Evolutionary conservation across 257 asterid species (phyloP), one percentile per base, ranked within the genome.

Genomic region (Schizonepeta tenuifolia): DNA sequence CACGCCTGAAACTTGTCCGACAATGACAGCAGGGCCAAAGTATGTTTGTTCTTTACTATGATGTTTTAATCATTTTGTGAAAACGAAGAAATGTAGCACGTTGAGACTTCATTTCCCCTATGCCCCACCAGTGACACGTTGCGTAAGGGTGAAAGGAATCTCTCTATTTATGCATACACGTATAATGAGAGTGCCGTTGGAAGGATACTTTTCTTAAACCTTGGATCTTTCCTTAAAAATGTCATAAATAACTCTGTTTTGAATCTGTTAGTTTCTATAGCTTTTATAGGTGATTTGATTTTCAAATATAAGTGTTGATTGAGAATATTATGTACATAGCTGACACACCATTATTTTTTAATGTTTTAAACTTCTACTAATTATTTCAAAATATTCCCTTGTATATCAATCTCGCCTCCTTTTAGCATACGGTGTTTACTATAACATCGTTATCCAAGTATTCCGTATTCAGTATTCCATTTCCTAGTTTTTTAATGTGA

Each of bases 1-100:
- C 81, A 87, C 88, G 7, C 43, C 82, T 12, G n/a, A 77, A 15
- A 72, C 77, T 46, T 87, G 92, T 77, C 86, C 88, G 2, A 83
- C 73, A 53, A 87, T 87, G 92, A 67, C 83, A 1, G 92, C 92
- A 2, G 89, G 92, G 47, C 76, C 85, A 64, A 87, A 65, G 92
- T 86, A 84, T 28, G 82, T 36, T 40, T 15, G n/a, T 10, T 62
- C 28, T 31, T 50, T 43, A 46, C 36, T 53, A 15, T 46, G 64
- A 7, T 71, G 31, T 22, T 41, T 28, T 28, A 2, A 28, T 28
- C 3, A 31, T 31, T 51, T 31, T 15, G 3, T 24, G 26, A 24
- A 22, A 43, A 65, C n/a, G 73, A 5, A 21, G 9, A 61, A 24
- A 69, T 21, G 46, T 10, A 28, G 5, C 71, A 20, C 60, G 12